Evolutionary conservation across 2,329 filamentous ascomycete species (phyloP), one percentile per base, ranked within the genome.

Genomic region (Cyanodermella asteris): DNA sequence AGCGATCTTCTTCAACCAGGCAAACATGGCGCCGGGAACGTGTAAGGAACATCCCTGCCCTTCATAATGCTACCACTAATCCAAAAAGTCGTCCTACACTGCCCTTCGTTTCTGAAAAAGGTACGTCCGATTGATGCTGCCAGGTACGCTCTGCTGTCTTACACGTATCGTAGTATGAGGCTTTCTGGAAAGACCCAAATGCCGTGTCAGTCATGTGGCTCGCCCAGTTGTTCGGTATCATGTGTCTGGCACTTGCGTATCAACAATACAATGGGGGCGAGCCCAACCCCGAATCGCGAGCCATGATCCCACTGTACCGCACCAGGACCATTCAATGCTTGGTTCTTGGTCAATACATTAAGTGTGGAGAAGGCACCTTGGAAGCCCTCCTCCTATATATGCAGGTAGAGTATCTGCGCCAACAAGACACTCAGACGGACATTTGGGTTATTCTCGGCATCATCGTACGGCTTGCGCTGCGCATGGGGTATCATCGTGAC

Each of bases 401-500:
- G 20, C 30, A 25, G 22, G 33, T 25, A 15, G 39, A 43, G 26
- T 32, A 32, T 29, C 13, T 41, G 18, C 32, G 36, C 20, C 29
- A 23, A 20, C 33, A 35, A 29, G 40, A 42, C 28, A 25, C 20
- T 22, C 28, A 24, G 20, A 30, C 22, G 22, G 35, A 34, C 20
- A 19, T 26, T 18, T 44, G 40, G 36, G 23, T 47, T 18, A 27
- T 45, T 13, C 24, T 44, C 13, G 31, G 38, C 11, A 35, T 40
- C 16, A 33, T 39, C 20, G 24, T 46, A 14, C 36, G 38, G 8
- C 27, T 47, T 15, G 38, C 42, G 12, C 29, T 42, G 23, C 44
- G 46, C 4, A 49, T 51, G 46, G 50, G 50, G 3, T 50, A 51
- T 28, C 51, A 53, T 26, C 42, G 49, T 10, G 50, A 53, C 11